A percentile compares a stretch with the other conserved stretches of the same genome.
These are phyloP conservation scores for Aspergillus cavernicola DNA, from an alignment of 495 filamentous ascomycete genomes.

Conservation along the genomic window DNA sequence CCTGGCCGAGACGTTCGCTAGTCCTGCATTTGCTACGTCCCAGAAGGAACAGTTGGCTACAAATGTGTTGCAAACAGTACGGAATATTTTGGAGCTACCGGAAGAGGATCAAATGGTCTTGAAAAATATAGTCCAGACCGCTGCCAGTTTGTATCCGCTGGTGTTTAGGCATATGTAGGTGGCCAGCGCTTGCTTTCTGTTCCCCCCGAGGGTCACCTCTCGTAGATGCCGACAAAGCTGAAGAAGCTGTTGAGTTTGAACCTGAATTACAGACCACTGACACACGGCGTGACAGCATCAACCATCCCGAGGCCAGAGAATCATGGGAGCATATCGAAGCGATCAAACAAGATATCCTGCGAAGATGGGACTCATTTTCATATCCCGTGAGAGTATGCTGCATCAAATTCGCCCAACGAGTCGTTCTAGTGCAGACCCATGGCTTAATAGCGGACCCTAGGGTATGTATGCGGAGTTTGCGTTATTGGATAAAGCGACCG, in stretches of 20 bases:
- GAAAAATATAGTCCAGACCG: slow-evolving; percentile 77
- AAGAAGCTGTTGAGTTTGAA: not conserved
- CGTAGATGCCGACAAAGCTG: slow-evolving; percentile 15
- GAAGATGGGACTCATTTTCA: slow-evolving; percentile 79
- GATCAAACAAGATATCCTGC: slow-evolving; percentile 85
- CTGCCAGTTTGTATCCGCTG: slow-evolving; percentile 86
- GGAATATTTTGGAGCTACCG: slow-evolving; percentile 66
- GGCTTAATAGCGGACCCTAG: slow-evolving; percentile 79
- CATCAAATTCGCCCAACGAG: slow-evolving; percentile 92
- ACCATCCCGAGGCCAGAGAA: slow-evolving; percentile 70
- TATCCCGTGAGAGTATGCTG: slow-evolving; percentile 82
- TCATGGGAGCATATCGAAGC: slow-evolving; percentile 83
- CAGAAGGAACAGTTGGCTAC: slow-evolving; percentile 76
- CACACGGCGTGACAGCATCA: slow-evolving; percentile 57
- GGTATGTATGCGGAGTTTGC: slow-evolving; percentile 48
- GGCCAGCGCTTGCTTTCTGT: slow-evolving; percentile 10
- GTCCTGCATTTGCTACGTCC: slow-evolving; percentile 63
- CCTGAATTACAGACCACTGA: slow-evolving; percentile 25
- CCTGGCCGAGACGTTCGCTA: slow-evolving; percentile 91
- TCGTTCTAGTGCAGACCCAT: slow-evolving; percentile 86
- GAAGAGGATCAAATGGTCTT: slow-evolving; percentile 69
- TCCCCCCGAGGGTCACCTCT: slow-evolving; percentile 7
- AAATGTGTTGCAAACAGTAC: slow-evolving; percentile 68
- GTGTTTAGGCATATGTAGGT: slow-evolving; percentile 93
- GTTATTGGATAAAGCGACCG: not conserved